Percentiles rank a stretch among this genome's conserved stretches.
Evolutionary conservation across 257 asterid genomes (phyloP).

Genomic region (Rehmannia glutinosa): DNA sequence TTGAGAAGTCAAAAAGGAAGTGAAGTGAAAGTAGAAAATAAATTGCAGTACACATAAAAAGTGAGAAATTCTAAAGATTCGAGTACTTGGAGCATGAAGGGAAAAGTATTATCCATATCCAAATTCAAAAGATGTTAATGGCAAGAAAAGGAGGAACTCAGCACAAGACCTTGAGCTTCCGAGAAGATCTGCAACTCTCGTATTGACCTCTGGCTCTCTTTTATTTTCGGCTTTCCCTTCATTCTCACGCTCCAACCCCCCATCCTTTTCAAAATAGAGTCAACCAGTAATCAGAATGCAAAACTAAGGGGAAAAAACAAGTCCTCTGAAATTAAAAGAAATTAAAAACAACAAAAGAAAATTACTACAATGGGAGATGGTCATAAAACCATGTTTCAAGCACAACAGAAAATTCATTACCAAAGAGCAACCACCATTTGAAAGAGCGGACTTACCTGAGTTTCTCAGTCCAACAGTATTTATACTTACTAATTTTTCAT

Average conservation of each 20-base stretch:
- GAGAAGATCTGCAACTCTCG: slow-evolving; percentile 29
- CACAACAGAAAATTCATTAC: background rate
- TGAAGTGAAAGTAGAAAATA: background rate
- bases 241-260: slow-evolving; percentile 26
- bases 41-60: background rate
- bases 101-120: background rate
- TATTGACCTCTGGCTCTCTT: slow-evolving; percentile 39
- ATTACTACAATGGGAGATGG: background rate
- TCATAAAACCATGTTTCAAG: background rate
- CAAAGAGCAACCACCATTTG: too few species aligned
- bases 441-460: too few species aligned
- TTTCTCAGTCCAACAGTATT: background rate
- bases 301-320: background rate
- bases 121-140: background rate
- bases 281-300: slow-evolving; percentile 5
- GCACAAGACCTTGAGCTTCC: slow-evolving; percentile 47
- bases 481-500: background rate
- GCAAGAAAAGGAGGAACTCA: slow-evolving; percentile 19
- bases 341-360: background rate
- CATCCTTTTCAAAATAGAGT: slow-evolving; percentile 30
- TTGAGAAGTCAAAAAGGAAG: background rate
- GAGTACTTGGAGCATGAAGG: background rate
- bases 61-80: background rate
- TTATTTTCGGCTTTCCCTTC: slow-evolving; percentile 23
- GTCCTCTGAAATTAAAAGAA: background rate